phyloP scores from a whole-genome alignment of 2,329 filamentous ascomycete genomes.

The Geoglossum cookeanum region DNA sequence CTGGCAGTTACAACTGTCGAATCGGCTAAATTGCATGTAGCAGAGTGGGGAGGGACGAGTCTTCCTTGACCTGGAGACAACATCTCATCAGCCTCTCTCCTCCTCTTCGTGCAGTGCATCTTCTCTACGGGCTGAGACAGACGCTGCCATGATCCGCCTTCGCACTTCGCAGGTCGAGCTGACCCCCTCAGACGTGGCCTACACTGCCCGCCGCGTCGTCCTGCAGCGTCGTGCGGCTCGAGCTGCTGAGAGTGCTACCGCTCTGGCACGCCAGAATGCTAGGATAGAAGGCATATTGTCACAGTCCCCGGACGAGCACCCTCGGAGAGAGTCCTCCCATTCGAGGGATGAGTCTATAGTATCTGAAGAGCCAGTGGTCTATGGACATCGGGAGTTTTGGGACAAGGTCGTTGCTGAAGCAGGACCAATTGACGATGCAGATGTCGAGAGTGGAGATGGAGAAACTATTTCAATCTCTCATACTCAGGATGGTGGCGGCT shows the following conservation, averaged over 20 bases:
- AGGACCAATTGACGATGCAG: not conserved
- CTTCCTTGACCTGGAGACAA: not conserved
- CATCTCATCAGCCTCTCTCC: not conserved
- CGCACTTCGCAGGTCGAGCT: slow-evolving; percentile 3
- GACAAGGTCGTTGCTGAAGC: not conserved
- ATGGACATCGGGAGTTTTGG: not conserved
- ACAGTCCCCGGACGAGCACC: not conserved
- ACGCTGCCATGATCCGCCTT: slow-evolving; percentile 2
- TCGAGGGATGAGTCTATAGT: not conserved
- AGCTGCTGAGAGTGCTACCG: not conserved
- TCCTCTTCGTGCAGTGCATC: not conserved
- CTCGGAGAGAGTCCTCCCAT: not conserved
- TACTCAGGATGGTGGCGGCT: not conserved
- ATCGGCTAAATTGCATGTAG: not conserved
- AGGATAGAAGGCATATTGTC: not conserved
- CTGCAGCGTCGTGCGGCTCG: not conserved
- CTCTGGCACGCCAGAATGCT: not conserved
- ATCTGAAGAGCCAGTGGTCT: not conserved
- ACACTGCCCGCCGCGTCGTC: not conserved
- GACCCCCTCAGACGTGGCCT: not conserved
- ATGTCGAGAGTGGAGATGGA: not conserved
- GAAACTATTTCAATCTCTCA: not conserved
- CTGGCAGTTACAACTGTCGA: not conserved
- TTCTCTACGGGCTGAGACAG: not conserved
- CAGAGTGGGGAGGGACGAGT: not conserved